These are phyloP conservation scores for Zygotorulaspora sp. DNA, from an alignment of 805 yeast genomes.

Conservation along the genomic window DNA sequence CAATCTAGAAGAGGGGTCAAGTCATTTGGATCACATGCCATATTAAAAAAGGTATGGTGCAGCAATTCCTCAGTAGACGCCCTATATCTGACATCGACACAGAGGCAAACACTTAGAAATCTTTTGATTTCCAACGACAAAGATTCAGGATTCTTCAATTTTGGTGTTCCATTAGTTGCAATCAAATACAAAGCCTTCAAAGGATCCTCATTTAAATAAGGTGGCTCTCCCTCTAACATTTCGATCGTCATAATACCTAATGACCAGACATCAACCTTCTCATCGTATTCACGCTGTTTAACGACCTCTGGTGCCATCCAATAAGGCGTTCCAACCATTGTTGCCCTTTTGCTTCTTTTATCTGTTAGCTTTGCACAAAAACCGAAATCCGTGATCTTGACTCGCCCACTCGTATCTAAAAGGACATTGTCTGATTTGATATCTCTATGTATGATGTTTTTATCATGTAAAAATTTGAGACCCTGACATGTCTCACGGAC, in stretches of 20 bases:
- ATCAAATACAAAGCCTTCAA: slow-evolving; percentile 87
- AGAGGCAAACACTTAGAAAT: slow-evolving; percentile 83
- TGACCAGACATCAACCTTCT: slow-evolving; percentile 97
- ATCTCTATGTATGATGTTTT: slow-evolving; percentile 92
- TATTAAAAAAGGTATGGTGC: slow-evolving; percentile 64
- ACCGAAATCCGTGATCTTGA: slow-evolving; percentile 94
- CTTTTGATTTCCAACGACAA: slow-evolving; percentile 74
- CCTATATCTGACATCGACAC: slow-evolving; percentile 89
- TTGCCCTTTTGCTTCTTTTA: slow-evolving; percentile 82
- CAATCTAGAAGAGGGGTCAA: slow-evolving; percentile 57
- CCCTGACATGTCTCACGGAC: slow-evolving; percentile 90
- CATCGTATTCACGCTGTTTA: slow-evolving; percentile 90
- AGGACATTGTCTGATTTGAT: slow-evolving; percentile 94
- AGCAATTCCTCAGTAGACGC: slow-evolving; percentile 87
- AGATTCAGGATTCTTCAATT: slow-evolving; percentile 81
- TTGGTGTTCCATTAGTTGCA: slow-evolving; percentile 97
- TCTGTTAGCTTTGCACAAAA: slow-evolving; percentile 93
- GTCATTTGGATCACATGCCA: slow-evolving; percentile 57
- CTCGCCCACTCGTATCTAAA: slow-evolving; percentile 73
- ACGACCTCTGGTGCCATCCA: slow-evolving; percentile 99
- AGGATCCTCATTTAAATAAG: slow-evolving; percentile 94
- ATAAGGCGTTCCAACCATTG: slow-evolving; percentile 99
- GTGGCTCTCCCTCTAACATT: slow-evolving; percentile 99
- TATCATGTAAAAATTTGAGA: slow-evolving; percentile 82
- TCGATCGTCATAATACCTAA: slow-evolving; percentile 97